phyloP scores from a whole-genome alignment of 208 protist species.

The Acanthamoeba divionensis region DNA sequence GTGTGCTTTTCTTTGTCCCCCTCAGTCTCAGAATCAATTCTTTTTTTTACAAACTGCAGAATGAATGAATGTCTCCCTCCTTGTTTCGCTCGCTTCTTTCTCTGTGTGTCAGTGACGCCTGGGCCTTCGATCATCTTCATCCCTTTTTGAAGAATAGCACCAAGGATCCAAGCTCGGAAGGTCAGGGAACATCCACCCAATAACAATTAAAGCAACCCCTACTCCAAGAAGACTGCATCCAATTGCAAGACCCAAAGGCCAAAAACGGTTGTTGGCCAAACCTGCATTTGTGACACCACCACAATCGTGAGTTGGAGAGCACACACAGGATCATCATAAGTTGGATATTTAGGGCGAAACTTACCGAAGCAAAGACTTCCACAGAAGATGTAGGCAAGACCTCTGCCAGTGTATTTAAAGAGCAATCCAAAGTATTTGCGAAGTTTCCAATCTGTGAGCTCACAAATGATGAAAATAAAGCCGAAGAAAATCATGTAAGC shows the following conservation, averaged over 20 bases:
- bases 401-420: constrained; percentile 37
- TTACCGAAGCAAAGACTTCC: constrained; percentile 48
- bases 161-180: not conserved
- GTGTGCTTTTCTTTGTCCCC: too few species aligned
- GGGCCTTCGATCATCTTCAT: not conserved
- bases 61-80: too few species aligned
- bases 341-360: not conserved
- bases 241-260: not conserved
- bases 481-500: constrained; percentile 46
- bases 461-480: constrained; percentile 2
- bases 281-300: not conserved
- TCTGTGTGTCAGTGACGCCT: too few species aligned
- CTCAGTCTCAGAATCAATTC: too few species aligned
- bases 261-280: constrained; percentile 29
- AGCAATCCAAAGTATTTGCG: constrained; percentile 37
- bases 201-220: not conserved
- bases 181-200: constrained; percentile 2
- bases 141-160: not conserved
- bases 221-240: not conserved
- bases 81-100: too few species aligned
- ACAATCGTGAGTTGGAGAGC: not conserved
- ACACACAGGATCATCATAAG: not conserved
- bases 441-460: constrained; percentile 32
- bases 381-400: constrained; percentile 34
- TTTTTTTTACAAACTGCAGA: too few species aligned